Evolutionary conservation across 495 filamentous ascomycete species (phyloP), one percentile per base, ranked within the genome.

Genomic region (Hypoxylon fuscum): DNA sequence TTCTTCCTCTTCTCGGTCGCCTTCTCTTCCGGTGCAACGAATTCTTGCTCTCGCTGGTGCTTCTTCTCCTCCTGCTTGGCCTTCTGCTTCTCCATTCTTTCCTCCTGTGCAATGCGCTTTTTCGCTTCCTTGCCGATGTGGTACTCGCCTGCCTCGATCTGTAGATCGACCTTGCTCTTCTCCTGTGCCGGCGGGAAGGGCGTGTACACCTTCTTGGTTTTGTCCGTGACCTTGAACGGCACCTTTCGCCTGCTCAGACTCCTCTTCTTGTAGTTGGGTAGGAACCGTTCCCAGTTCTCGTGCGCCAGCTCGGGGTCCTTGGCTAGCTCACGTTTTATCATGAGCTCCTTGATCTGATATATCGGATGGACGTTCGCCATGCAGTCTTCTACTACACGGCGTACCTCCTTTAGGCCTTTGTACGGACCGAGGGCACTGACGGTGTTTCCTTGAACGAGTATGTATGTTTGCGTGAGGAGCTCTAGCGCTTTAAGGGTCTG

Each of bases 271-370:
- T 97, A 98, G 74, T 98, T 91, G 18, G 95, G 95, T 27, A 99
- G 80, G 79, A 97, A 99, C 6, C 96, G 88, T 64, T 95, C 91
- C 95, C 95, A 98, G 66, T 88, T 92, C 74, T 98, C 92, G 67
- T 88, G 80, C 27, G 82, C 89, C 17, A 98, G 84, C 23, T 88
- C 89, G 1, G 94, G 94, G 70, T 98, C 94, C 75, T 97, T 97
- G 44, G 89, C 90, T n/a, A 99, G 81, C 76, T 99, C 96, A 22
- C 93, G 89, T 79, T 96, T 97, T 79, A 99, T 96, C 95, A 98
- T 97, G 71, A 98, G 84, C 73, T 97, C 93, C 80, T 99, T 99
- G 79, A 99, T 94, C 69, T 93, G 86, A 75, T 96, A 96, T 66
- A 93, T 93, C 1, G 90, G 76, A 44, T 79, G 92, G 62, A 97